Evolutionary conservation across 805 yeast genomes (phyloP), one percentile per base, ranked within the genome.

Genomic region (Starmera pachycereana): DNA sequence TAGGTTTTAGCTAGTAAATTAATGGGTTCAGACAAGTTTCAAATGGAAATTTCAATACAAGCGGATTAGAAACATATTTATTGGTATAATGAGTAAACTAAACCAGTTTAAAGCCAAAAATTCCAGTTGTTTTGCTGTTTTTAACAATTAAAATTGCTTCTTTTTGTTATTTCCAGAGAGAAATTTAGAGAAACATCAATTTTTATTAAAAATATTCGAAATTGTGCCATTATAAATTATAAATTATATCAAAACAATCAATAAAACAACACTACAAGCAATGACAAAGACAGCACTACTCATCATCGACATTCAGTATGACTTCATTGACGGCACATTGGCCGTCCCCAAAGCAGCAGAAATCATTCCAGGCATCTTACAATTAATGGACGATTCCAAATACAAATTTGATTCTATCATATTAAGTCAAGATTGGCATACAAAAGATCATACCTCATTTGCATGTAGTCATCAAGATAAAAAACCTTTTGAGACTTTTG

Each of bases 391-490:
- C 27, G 53, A 61, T 12, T 40, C 56, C 0, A 46, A 56, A 32
- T 68, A 62, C 40, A 54, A 67, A 5, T 88, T 92, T 90, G 65
- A 68, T 35, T 61, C 76, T 7, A 65, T 86, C 1, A 72, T 83
- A 0, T 79, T 85, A 32, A 81, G 95, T 3, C 77, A 80, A 54
- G 97, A 89, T 55, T 86, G 95, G 92, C 97, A 89, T 57, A 94
- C 96, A 0, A 32, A 46, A 11, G 67, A 74, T 50, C 97, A 89
- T 56, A 68, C 72, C 1, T 87, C 96, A 8, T 89, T 89, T 67
- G 95, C 97, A 0, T 69, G 80, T 1, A 72, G 69, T 36, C 88
- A 87, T 52, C 53, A 51, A 58, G 56, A 47, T 30, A 58, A 46
- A 22, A 41, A 56, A 3, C 83, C 88, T 2, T 88, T 66, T 53